Conservation (phyloP, 2,329 filamentous ascomycete species). For the Colletotrichum sp. region DNA sequence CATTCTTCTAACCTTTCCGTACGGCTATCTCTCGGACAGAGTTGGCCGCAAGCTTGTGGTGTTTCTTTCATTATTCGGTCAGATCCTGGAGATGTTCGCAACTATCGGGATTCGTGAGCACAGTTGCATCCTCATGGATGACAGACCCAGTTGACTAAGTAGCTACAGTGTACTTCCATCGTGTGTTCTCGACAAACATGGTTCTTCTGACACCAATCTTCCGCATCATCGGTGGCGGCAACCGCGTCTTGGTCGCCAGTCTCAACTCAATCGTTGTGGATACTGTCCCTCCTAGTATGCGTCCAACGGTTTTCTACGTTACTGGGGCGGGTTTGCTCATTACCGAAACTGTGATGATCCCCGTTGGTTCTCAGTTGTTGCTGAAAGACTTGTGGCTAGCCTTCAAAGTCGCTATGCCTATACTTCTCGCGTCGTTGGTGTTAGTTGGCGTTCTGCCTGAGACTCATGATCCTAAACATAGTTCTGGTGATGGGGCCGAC, state of each 20-base stretch:
- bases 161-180: not conserved
- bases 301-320: not conserved
- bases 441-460: not conserved
- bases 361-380: not conserved
- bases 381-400: not conserved
- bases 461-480: not conserved
- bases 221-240: not conserved
- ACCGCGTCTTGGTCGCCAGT: not conserved
- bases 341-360: not conserved
- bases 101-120: not conserved
- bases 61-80: not conserved
- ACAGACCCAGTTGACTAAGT: not conserved
- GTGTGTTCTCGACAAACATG: not conserved
- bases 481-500: not conserved
- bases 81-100: not conserved
- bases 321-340: not conserved
- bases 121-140: not conserved
- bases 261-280: not conserved
- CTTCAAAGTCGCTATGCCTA: not conserved
- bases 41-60: not conserved
- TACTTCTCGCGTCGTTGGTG: not conserved
- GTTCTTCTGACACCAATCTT: not conserved
- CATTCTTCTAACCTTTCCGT: not conserved
- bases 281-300: not conserved
- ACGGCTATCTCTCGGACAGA: not conserved